phyloP scores from a whole-genome alignment of 176 grass and related monocot species.

The Zea luxurians region DNA sequence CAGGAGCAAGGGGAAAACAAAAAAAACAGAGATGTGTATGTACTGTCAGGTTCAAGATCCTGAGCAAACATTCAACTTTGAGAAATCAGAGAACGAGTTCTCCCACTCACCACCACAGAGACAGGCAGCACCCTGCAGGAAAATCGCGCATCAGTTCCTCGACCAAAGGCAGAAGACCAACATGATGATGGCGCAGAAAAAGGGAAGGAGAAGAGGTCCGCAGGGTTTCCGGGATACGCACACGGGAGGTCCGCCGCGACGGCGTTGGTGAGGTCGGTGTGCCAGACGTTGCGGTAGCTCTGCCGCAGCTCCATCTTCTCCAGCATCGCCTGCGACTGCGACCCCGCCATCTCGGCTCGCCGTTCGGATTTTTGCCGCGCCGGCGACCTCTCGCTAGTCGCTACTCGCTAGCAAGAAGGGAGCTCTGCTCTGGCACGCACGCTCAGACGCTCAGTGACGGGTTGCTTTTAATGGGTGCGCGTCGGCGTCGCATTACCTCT shows the following conservation, averaged over 20 bases:
- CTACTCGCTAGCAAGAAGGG: not conserved
- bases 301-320: constrained; percentile 84
- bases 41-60: not conserved
- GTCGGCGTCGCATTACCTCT: not conserved
- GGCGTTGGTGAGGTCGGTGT: constrained; percentile 83
- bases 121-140: constrained; percentile 71
- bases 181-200: not conserved
- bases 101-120: constrained; percentile 83
- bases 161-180: not conserved
- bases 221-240: constrained; percentile 16
- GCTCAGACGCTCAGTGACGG: not conserved
- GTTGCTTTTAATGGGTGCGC: not conserved
- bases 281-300: constrained; percentile 95
- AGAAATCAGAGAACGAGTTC: constrained; percentile 10
- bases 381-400: not conserved
- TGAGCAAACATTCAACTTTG: not conserved
- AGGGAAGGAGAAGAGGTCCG: not conserved
- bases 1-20: no score
- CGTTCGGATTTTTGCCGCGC: not conserved
- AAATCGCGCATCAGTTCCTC: not conserved
- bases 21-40: not conserved
- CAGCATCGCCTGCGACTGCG: constrained; percentile 50
- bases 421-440: not conserved
- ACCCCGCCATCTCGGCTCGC: constrained; percentile 41
- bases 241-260: constrained; percentile 66